These are phyloP conservation scores for Phellinidium pouzarii DNA, from an alignment of 1,284 basidiomycete species.

Conservation along the genomic window DNA sequence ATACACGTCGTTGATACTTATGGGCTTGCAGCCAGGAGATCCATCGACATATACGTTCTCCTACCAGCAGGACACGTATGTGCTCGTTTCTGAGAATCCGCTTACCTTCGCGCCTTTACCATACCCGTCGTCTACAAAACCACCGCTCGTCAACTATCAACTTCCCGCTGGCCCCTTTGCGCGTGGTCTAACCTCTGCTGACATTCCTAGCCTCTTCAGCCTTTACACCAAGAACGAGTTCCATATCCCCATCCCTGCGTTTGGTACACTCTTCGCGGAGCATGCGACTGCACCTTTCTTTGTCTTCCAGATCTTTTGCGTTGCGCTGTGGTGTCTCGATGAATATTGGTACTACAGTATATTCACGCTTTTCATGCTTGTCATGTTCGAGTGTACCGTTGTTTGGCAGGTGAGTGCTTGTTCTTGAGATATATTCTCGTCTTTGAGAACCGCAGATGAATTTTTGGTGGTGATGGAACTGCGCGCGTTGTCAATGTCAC, in stretches of 20 bases:
- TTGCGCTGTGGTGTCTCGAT: slow-evolving; percentile 91
- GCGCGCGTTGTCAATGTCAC: background rate
- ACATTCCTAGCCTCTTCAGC: slow-evolving; percentile 42
- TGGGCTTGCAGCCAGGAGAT: slow-evolving; percentile 35
- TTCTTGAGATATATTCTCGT: background rate
- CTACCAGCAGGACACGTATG: slow-evolving; percentile 95
- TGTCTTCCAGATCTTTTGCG: slow-evolving; percentile 94
- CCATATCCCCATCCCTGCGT: slow-evolving; percentile 91
- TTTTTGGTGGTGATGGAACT: background rate
- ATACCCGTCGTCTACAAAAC: slow-evolving; percentile 80
- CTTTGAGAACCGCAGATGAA: background rate
- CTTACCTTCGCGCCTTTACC: slow-evolving; percentile 76
- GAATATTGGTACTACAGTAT: slow-evolving; percentile 98
- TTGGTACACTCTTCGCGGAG: slow-evolving; percentile 82
- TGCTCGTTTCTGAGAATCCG: slow-evolving; percentile 55
- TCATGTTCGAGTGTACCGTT: slow-evolving; percentile 95
- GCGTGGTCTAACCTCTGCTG: slow-evolving; percentile 35
- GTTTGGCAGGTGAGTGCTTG: slow-evolving; percentile 78
- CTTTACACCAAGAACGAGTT: slow-evolving; percentile 92
- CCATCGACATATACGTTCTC: slow-evolving; percentile 76
- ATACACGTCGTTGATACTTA: background rate
- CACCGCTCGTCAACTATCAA: slow-evolving; percentile 67
- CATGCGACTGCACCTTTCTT: slow-evolving; percentile 95
- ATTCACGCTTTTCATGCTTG: slow-evolving; percentile 94
- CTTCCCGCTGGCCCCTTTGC: slow-evolving; percentile 34